These are phyloP conservation scores for Dendrobium nobile DNA, from an alignment of 106 monocot genomes.

Conservation along the genomic window DNA sequence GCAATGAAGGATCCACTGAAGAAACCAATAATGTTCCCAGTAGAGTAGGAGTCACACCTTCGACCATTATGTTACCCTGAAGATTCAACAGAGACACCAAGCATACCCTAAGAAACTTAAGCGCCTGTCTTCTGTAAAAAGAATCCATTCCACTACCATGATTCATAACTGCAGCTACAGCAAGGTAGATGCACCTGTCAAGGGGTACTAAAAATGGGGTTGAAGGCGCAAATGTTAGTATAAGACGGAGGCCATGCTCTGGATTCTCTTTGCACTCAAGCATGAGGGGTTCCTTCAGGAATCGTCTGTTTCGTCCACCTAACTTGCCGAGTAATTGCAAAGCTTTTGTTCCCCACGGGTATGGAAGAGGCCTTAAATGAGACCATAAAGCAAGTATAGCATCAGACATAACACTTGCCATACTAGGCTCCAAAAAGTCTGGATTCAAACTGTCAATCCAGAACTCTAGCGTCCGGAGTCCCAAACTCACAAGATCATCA, in stretches of 20 bases:
- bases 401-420: conserved; percentile 99
- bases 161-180: conserved; percentile 78
- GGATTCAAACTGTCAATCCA: conserved; percentile 99
- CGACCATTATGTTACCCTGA: conserved; percentile 47
- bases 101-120: conserved; percentile 84
- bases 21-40: conserved; percentile 70
- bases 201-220: conserved; percentile 96
- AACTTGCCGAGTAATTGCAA: conserved; percentile 93
- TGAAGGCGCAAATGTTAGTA: conserved; percentile 93
- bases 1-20: conserved; percentile 70
- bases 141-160: conserved; percentile 51
- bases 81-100: conserved; percentile 81
- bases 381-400: conserved; percentile 97
- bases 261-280: conserved; percentile 99
- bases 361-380: conserved; percentile 88
- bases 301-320: conserved; percentile 95
- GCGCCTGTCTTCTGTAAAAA: conserved; percentile 85
- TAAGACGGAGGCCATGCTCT: conserved; percentile 94
- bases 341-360: conserved; percentile 91
- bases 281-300: conserved; percentile 84
- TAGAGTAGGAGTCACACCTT: conserved; percentile 49
- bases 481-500: conserved; percentile 89
- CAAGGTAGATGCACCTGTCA: conserved; percentile 82
- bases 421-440: conserved; percentile 97
- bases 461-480: conserved; percentile 93